Base-by-base conservation (phyloP, 2,329 filamentous ascomycete genomes). In the Fusarium veterinarium region DNA sequence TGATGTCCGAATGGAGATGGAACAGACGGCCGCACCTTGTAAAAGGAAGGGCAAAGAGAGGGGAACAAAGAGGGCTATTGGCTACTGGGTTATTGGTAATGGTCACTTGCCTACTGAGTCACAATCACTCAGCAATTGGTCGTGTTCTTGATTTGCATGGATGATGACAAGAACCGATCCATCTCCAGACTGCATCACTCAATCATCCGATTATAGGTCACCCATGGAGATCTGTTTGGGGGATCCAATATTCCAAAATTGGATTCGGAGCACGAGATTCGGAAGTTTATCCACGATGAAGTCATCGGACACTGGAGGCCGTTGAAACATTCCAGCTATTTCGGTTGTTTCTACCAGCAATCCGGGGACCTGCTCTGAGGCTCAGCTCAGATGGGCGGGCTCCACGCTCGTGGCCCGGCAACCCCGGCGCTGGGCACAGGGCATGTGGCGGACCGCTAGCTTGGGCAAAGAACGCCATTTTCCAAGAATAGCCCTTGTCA, bases 401-500 rank as follows among this genome's bases (percentile, higher is more conserved):
- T 67, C 60, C 33, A 40, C 69, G 53, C 59, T 53, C 65, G 59
- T 65, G 62, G 61, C 75, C 71, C 74, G 75, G 75, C 60, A 67
- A 64, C 42, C 55, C 75, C 75, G 75, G 75, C 66, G 69, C 57
- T 57, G 66, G 66, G 61, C 69, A 67, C 53, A 60, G 66, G 61
- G 64, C 75, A 66, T 53, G 61, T 57, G 60, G 67, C 46, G 61
- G 58, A 56, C 59, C 64, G 52, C 75, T 67, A 73, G 62, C 59
- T 60, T 41, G 56, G 68, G 55, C 37, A 49, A 62, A 67, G 70
- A 62, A 71, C 65, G 65, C 64, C 62, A 64, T 68, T 55, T 73
- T 71, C 71, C 75, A 77, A 77, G 70, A 77, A 77, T 77, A 77
- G 75, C 69, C 67, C 68, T 62, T 69, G 63, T 64, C 70, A 64